Percentiles rank a stretch among this genome's conserved stretches.
These are phyloP conservation scores for Zostera marina DNA, from an alignment of 116 monocot genomes.

Conservation along the genomic window DNA sequence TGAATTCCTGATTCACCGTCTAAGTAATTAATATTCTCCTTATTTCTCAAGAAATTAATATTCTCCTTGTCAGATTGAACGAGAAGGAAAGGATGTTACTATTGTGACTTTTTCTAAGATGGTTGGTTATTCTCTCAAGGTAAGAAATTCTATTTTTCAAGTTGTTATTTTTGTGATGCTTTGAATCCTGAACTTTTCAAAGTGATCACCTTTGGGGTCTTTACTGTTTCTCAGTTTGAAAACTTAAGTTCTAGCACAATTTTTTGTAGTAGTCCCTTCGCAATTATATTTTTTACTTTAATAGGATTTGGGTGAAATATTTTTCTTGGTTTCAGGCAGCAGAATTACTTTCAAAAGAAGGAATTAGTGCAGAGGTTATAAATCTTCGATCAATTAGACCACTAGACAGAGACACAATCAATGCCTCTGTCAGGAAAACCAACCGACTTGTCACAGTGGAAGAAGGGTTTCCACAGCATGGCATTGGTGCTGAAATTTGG, in stretches of 20 bases:
- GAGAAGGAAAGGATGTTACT: conserved; percentile 77
- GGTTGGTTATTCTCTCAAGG: conserved; percentile 93
- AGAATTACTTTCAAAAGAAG: conserved; percentile 80
- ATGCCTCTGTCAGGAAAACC: conserved; percentile 72
- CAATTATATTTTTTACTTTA: background rate
- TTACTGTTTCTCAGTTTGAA: too few species aligned
- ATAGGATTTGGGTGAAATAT: background rate
- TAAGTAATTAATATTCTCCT: background rate
- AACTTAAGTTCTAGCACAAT: too few species aligned
- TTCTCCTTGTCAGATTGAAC: conserved; percentile 51
- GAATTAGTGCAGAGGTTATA: conserved; percentile 85
- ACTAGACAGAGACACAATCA: conserved; percentile 58
- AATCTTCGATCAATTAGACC: conserved; percentile 86
- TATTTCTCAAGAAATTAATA: background rate
- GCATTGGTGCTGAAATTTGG: conserved; percentile 81
- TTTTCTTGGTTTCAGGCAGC: conserved; percentile 44
- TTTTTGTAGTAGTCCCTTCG: too few species aligned
- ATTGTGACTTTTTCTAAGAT: conserved; percentile 89
- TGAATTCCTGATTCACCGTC: background rate
- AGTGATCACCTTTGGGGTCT: too few species aligned
- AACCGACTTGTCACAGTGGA: conserved; percentile 64
- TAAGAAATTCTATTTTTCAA: conserved; percentile 8
- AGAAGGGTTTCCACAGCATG: conserved; percentile 85
- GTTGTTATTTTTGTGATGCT: too few species aligned
- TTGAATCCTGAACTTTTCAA: too few species aligned